Percentiles rank a stretch among this genome's conserved stretches.
Conservation (phyloP, 257 asterid species). For the Solanum microdontum region DNA sequence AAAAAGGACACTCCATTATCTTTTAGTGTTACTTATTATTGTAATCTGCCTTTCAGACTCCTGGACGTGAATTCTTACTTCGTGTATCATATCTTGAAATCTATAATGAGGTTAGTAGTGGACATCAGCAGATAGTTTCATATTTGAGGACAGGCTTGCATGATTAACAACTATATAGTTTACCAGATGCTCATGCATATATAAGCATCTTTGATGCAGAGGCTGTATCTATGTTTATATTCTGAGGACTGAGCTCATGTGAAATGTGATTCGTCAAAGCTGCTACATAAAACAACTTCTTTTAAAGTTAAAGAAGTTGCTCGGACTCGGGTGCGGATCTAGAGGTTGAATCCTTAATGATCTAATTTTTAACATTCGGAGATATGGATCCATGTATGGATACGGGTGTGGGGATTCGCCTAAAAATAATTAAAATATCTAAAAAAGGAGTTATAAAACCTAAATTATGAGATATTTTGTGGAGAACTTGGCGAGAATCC, state of each 20-base stretch:
- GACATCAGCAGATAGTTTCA: not conserved
- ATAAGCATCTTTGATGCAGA: not conserved
- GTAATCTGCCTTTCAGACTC: slow-evolving; percentile 58
- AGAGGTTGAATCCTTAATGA: not conserved
- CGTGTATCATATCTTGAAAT: slow-evolving; percentile 97
- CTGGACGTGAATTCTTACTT: slow-evolving; percentile 93
- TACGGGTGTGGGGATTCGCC: not conserved
- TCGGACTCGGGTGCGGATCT: not conserved
- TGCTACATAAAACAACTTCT: not conserved
- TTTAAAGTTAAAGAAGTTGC: not conserved
- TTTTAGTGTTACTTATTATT: slow-evolving; percentile 5
- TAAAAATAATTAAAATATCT: not conserved
- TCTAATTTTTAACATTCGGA: not conserved
- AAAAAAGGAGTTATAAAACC: not conserved
- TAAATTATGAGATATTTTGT: not conserved
- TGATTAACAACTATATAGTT: not conserved
- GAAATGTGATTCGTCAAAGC: not conserved
- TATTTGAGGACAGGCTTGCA: not conserved
- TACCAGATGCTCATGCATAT: not conserved
- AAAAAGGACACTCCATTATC: not conserved
- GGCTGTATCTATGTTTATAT: not conserved
- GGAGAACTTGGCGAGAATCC: not conserved
- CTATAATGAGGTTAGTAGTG: slow-evolving; percentile 82
- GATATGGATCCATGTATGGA: not conserved
- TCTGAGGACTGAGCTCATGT: not conserved